These are phyloP conservation scores for Fusarium camptoceras DNA, from an alignment of 2,329 filamentous ascomycete genomes.

Conservation along the genomic window DNA sequence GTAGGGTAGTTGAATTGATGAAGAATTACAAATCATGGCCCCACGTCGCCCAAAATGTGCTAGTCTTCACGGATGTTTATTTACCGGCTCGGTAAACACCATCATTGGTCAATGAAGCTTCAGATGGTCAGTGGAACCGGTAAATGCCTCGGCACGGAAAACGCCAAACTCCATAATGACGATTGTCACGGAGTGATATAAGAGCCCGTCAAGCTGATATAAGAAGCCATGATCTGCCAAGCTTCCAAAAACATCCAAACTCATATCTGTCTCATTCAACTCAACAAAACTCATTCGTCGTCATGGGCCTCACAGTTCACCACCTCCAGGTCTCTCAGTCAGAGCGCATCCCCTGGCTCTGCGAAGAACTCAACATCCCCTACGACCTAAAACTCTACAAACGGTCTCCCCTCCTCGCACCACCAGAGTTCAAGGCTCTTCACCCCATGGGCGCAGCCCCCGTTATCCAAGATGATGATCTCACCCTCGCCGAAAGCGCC, in stretches of 20 bases:
- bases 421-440: slow-evolving; percentile 39
- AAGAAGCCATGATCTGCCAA: not conserved
- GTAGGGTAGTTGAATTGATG: not conserved
- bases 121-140: slow-evolving; percentile 6
- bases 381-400: slow-evolving; percentile 55
- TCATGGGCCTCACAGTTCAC: slow-evolving; percentile 57
- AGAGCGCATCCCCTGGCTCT: slow-evolving; percentile 73
- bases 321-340: slow-evolving; percentile 70
- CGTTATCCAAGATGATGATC: slow-evolving; percentile 67
- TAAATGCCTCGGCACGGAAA: slow-evolving; percentile 22
- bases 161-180: slow-evolving; percentile 13
- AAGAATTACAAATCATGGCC: not conserved
- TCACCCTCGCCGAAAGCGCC: slow-evolving; percentile 67
- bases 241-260: not conserved
- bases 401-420: slow-evolving; percentile 35
- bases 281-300: not conserved
- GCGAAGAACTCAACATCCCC: slow-evolving; percentile 70
- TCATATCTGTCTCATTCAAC: not conserved
- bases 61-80: not conserved
- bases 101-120: not conserved
- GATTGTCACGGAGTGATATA: slow-evolving; percentile 7
- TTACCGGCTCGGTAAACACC: slow-evolving; percentile 9
- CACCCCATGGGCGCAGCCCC: slow-evolving; percentile 68
- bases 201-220: slow-evolving; percentile 9
- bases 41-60: not conserved